These are phyloP conservation scores for Fomitopsis serialis DNA, from an alignment of 768 basidiomycete genomes.

Conservation along the genomic window DNA sequence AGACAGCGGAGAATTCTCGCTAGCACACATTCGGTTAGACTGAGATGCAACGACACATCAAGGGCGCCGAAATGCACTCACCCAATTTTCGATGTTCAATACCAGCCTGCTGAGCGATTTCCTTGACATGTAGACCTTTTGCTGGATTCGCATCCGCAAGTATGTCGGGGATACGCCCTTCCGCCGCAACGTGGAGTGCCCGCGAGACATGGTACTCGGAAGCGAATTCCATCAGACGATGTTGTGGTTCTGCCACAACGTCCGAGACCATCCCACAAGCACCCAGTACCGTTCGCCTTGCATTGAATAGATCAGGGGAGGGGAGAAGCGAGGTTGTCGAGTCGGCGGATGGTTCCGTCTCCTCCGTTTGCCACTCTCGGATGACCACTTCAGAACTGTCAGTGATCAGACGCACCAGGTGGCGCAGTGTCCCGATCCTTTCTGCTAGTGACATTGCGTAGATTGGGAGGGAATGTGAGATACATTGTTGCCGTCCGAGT, in stretches of 20 bases:
- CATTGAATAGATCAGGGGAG: background rate
- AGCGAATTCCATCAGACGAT: slow-evolving; percentile 5
- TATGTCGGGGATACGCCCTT: slow-evolving; percentile 2
- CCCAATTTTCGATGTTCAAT: slow-evolving; percentile 1
- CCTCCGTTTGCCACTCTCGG: background rate
- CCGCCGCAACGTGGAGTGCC: slow-evolving; percentile 4
- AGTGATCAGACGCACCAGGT: background rate
- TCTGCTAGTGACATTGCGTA: background rate
- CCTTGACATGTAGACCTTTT: background rate
- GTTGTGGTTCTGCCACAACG: slow-evolving; percentile 2
- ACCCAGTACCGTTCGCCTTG: background rate
- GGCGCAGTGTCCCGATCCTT: background rate
- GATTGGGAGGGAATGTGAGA: too few species aligned
- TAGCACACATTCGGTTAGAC: background rate
- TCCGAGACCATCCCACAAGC: slow-evolving; percentile 3
- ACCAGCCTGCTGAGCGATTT: background rate
- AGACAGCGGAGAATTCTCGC: slow-evolving; percentile 2
- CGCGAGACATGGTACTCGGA: background rate
- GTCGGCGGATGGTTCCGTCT: background rate
- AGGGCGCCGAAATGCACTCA: background rate
- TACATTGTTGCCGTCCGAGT: too few species aligned
- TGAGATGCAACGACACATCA: background rate
- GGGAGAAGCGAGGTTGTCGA: background rate
- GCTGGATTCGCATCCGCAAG: slow-evolving; percentile 1
- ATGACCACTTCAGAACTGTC: slow-evolving; percentile 3